phyloP scores from a whole-genome alignment of 2,329 filamentous ascomycete genomes.

The Talaromyces sp. region DNA sequence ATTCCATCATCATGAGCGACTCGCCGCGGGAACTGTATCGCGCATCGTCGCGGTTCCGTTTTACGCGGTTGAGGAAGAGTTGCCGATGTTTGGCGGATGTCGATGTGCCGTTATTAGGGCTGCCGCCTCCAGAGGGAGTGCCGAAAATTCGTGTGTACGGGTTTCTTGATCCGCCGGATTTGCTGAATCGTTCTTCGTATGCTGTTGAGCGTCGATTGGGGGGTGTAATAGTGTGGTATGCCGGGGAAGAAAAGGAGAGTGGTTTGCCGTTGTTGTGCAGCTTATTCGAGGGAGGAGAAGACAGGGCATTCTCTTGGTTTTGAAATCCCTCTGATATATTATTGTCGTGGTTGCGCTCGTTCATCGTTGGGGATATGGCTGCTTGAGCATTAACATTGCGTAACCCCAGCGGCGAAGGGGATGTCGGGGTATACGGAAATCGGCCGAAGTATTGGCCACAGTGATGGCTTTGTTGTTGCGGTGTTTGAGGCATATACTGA shows the following conservation, averaged over 20 bases:
- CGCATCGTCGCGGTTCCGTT: slow-evolving; percentile 34
- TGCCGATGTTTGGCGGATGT: slow-evolving; percentile 33
- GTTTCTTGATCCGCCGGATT: slow-evolving; percentile 30
- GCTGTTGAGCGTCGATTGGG: slow-evolving; percentile 15
- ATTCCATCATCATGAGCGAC: slow-evolving; percentile 41
- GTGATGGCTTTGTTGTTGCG: neutral
- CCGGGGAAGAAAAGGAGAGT: neutral
- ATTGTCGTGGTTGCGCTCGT: neutral
- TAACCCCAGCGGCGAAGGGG: slow-evolving; percentile 13
- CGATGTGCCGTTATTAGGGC: slow-evolving; percentile 20
- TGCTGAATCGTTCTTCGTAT: slow-evolving; percentile 34
- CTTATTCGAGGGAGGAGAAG: neutral
- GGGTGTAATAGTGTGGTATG: slow-evolving; percentile 3
- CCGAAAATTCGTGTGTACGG: slow-evolving; percentile 17
- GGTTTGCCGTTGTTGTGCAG: neutral
- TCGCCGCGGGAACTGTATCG: slow-evolving; percentile 39
- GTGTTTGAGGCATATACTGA: neutral
- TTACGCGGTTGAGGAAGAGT: slow-evolving; percentile 40
- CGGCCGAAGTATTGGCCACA: neutral
- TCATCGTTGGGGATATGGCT: slow-evolving; percentile 14
- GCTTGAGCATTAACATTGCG: slow-evolving; percentile 16
- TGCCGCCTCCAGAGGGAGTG: slow-evolving; percentile 5
- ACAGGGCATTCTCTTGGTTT: slow-evolving; percentile 1
- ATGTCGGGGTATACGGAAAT: slow-evolving; percentile 4
- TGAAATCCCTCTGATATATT: neutral